These are phyloP conservation scores for Echinosophora koreensis DNA, from an alignment of 306 rosid genomes.

Conservation along the genomic window DNA sequence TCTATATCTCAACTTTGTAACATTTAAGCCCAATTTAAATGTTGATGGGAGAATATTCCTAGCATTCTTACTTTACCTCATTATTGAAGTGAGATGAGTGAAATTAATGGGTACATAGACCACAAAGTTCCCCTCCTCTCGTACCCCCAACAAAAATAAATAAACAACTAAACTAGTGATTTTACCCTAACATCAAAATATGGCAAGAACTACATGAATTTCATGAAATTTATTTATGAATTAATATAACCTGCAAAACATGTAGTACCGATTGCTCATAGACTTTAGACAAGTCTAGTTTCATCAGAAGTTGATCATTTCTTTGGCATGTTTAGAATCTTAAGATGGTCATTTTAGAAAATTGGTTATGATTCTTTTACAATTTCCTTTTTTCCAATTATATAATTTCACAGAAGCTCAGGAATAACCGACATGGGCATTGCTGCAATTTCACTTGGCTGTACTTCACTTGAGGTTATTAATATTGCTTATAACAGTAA, in stretches of 20 bases:
- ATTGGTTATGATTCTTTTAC: background rate
- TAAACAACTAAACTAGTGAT: no score
- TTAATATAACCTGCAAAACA: background rate
- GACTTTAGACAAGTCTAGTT: constrained; percentile 1
- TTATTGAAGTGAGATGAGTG: constrained; percentile 6
- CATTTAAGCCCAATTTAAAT: constrained; percentile 21
- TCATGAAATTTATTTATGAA: background rate
- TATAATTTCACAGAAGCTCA: constrained; percentile 53
- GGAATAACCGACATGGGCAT: constrained; percentile 70
- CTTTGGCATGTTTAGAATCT: background rate
- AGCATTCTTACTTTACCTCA: background rate
- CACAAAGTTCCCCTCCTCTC: background rate
- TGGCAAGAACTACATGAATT: background rate
- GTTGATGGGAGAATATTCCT: background rate
- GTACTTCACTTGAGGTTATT: constrained; percentile 67
- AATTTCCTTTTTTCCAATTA: background rate
- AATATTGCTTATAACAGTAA: constrained; percentile 68
- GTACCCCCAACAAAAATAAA: no score
- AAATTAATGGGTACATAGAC: background rate
- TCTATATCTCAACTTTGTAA: constrained; percentile 40
- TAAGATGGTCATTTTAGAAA: constrained; percentile 22
- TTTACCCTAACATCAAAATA: no score
- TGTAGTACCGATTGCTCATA: constrained; percentile 15
- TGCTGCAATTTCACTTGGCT: constrained; percentile 62
- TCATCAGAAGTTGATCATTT: constrained; percentile 4